Conservation (phyloP, 176 grass and related monocot species). For the Avena sativa region DNA sequence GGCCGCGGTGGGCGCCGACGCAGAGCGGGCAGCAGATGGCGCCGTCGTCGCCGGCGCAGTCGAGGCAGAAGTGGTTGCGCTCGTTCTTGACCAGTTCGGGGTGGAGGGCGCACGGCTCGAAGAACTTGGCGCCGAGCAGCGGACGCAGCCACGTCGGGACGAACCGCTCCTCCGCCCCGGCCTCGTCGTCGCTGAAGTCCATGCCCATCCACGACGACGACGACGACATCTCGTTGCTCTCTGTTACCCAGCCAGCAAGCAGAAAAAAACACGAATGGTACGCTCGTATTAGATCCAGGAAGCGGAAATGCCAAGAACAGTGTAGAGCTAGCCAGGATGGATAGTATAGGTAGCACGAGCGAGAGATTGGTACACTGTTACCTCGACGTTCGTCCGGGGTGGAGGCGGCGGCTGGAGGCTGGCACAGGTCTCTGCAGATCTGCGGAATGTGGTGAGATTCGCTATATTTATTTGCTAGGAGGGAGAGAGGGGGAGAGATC, state of each 20-base stretch:
- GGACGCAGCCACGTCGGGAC: constrained; percentile 28
- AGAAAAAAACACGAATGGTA: neutral
- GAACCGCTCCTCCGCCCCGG: neutral
- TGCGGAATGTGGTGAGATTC: neutral
- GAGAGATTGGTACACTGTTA: neutral
- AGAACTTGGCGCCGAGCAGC: constrained; percentile 15
- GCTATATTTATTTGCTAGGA: neutral
- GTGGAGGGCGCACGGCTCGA: constrained; percentile 23
- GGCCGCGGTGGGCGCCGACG: constrained; percentile 4
- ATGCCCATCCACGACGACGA: neutral
- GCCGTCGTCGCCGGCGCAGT: neutral
- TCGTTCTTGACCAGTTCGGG: neutral
- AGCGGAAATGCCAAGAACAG: neutral
- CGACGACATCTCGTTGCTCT: neutral
- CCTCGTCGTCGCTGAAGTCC: neutral
- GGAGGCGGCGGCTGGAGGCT: neutral
- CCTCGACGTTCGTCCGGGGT: neutral
- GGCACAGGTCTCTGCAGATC: neutral
- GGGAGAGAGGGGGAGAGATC: neutral
- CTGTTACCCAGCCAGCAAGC: neutral
- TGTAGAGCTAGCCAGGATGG: neutral
- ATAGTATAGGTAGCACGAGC: neutral
- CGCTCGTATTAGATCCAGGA: neutral
- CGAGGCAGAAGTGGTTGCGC: constrained; percentile 33
- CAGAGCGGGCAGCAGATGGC: constrained; percentile 13